Conservation (phyloP, 345 rosid species). For the Brassica cretica region DNA sequence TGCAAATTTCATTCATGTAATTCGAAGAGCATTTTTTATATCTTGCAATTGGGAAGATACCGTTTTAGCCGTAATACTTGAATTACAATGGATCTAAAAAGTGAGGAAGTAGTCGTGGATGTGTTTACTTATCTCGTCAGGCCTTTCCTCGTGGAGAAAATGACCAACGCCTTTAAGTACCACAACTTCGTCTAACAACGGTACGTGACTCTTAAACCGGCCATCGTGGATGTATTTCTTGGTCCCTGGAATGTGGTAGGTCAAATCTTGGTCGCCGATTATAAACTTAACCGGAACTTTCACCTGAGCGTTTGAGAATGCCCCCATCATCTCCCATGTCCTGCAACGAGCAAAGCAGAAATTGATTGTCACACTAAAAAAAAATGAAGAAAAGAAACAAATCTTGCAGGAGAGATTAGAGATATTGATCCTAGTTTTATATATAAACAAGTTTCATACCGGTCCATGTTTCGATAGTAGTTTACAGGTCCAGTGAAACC, state of each 20-base stretch:
- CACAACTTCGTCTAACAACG: conserved; percentile 38
- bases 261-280: conserved; percentile 35
- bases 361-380: background rate
- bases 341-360: conserved; percentile 25
- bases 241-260: conserved; percentile 32
- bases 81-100: conserved; percentile 13
- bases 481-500: conserved; percentile 84
- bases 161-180: conserved; percentile 40
- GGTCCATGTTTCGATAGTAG: conserved; percentile 67
- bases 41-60: background rate
- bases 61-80: background rate
- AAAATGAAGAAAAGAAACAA: background rate
- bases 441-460: conserved; percentile 39
- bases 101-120: conserved; percentile 34
- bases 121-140: conserved; percentile 38
- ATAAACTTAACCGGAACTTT: conserved; percentile 43
- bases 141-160: conserved; percentile 40
- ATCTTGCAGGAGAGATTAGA: background rate
- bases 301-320: conserved; percentile 24
- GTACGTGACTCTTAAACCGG: conserved; percentile 38
- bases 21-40: background rate
- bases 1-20: background rate
- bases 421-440: background rate
- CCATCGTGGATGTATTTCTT: conserved; percentile 36
- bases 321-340: conserved; percentile 40